phyloP scores from a whole-genome alignment of 441 rosid genomes.

The Mallotus repandus region DNA sequence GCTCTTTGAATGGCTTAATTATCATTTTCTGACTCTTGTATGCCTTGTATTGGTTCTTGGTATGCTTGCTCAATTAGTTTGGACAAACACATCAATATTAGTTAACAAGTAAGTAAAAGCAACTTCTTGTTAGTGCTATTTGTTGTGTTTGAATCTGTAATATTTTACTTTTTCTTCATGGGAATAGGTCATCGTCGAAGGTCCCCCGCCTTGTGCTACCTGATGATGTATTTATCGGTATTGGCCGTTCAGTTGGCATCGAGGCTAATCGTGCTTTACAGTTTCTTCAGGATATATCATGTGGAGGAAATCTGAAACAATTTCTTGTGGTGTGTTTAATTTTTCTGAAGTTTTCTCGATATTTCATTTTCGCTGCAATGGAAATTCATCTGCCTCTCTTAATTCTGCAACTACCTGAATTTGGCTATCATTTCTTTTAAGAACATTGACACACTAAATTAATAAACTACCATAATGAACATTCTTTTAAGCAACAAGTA shows the following conservation, averaged over 20 bases:
- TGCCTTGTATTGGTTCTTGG: slow-evolving; percentile 67
- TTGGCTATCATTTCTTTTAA: not conserved
- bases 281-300: slow-evolving; percentile 76
- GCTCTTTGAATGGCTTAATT: slow-evolving; percentile 95
- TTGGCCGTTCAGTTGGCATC: slow-evolving; percentile 56
- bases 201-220: slow-evolving; percentile 83
- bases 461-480: not conserved
- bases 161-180: slow-evolving; percentile 12
- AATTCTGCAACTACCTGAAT: not conserved
- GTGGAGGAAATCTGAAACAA: slow-evolving; percentile 71
- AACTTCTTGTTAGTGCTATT: slow-evolving; percentile 3
- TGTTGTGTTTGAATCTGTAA: not conserved
- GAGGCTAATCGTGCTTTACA: slow-evolving; percentile 63
- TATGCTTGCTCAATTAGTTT: slow-evolving; percentile 80
- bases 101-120: slow-evolving; percentile 52
- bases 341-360: slow-evolving; percentile 11
- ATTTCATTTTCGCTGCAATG: slow-evolving; percentile 7
- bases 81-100: slow-evolving; percentile 72
- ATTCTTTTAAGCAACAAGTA: not conserved
- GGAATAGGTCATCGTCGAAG: slow-evolving; percentile 55
- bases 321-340: slow-evolving; percentile 55
- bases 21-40: slow-evolving; percentile 69
- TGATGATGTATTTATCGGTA: slow-evolving; percentile 60
- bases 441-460: not conserved
- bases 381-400: not conserved